Evolutionary conservation across 2,329 filamentous ascomycete genomes (phyloP).

Genomic region (Zymoseptoria pseudotritici): DNA sequence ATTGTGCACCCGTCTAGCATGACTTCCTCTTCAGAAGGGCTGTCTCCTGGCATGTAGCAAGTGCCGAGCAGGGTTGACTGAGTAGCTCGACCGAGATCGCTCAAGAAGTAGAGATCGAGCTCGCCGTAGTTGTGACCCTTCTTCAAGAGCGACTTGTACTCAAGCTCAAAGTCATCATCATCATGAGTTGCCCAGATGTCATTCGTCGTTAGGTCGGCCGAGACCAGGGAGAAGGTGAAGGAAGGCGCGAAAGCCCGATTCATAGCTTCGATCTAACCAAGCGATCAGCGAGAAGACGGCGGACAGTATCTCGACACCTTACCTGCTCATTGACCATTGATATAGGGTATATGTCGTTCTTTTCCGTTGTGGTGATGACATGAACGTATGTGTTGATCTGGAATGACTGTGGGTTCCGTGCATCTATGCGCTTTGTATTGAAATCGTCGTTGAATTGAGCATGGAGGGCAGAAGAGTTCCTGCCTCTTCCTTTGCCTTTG

Average conservation of each 20-base stretch:
- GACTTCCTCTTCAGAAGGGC: constrained; percentile 33
- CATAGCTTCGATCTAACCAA: not conserved
- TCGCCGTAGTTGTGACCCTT: constrained; percentile 39
- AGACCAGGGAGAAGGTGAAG: not conserved
- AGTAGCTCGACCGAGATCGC: constrained; percentile 32
- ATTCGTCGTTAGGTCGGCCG: not conserved
- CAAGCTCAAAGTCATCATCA: not conserved
- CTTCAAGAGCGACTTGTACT: not conserved
- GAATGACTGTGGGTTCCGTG: not conserved
- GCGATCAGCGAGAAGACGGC: not conserved
- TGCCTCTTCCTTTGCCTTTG: constrained; percentile 1
- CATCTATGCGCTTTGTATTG: not conserved
- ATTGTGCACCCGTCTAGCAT: constrained; percentile 47
- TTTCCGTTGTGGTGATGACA: not conserved
- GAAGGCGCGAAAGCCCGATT: not conserved
- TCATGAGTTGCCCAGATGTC: not conserved
- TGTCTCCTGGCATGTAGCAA: constrained; percentile 27
- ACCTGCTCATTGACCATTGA: not conserved
- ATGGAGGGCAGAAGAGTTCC: not conserved
- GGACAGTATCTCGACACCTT: not conserved
- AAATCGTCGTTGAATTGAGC: not conserved
- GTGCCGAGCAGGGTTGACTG: constrained; percentile 20
- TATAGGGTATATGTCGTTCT: not conserved
- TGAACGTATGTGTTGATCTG: not conserved
- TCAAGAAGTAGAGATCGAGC: constrained; percentile 51